These are phyloP conservation scores for Simmondsia chinensis DNA, from an alignment of 148 eudicot genomes.

Conservation along the genomic window DNA sequence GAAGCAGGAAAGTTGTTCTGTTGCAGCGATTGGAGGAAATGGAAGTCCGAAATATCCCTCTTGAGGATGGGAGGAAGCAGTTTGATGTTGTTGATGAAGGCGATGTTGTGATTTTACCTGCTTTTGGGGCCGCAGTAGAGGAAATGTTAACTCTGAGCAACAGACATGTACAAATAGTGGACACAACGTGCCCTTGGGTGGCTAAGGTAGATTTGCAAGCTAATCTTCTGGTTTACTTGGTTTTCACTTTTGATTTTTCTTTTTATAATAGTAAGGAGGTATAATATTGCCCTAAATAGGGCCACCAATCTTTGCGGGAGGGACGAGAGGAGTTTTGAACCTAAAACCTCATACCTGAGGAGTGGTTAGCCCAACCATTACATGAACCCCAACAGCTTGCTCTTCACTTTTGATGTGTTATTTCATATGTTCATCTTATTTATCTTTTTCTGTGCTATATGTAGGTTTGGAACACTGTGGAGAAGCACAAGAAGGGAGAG, in stretches of 20 bases:
- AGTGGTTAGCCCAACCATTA: too few species aligned
- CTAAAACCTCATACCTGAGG: too few species aligned
- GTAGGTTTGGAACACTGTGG: conserved; percentile 92
- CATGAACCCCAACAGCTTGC: too few species aligned
- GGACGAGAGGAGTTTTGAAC: too few species aligned
- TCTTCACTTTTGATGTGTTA: not conserved
- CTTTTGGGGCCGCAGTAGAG: conserved; percentile 97
- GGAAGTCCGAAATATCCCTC: conserved; percentile 73
- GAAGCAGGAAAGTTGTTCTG: conserved; percentile 9
- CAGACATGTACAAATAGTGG: conserved; percentile 88
- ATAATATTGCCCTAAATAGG: too few species aligned
- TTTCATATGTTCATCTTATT: not conserved
- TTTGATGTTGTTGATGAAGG: conserved; percentile 73
- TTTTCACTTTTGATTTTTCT: not conserved
- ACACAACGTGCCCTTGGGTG: conserved; percentile 99
- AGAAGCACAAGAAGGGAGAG: conserved; percentile 94
- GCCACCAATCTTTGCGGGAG: too few species aligned
- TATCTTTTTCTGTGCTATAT: not conserved
- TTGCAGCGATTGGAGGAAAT: conserved; percentile 71
- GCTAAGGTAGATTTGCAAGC: conserved; percentile 47
- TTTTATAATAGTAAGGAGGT: too few species aligned
- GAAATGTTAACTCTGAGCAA: conserved; percentile 79
- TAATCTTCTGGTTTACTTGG: conserved; percentile 7
- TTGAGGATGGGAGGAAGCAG: conserved; percentile 69
- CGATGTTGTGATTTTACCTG: conserved; percentile 91